Conservation (phyloP, 257 asterid species). For the Solanum commersonii region DNA sequence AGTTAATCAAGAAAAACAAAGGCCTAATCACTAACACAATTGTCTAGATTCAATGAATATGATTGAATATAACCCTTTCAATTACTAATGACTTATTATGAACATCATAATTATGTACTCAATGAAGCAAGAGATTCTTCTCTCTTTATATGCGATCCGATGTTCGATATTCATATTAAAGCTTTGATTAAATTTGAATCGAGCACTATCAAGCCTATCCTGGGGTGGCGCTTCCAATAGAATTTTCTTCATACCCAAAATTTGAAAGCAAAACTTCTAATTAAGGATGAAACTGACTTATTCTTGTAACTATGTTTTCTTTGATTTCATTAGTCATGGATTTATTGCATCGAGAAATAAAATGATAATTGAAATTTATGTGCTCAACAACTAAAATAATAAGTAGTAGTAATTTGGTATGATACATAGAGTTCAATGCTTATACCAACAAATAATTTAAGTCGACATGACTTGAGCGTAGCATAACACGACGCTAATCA, state of each 20-base stretch:
- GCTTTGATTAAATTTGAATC: too few relatives aligned
- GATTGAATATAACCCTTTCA: background rate
- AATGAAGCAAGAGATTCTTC: background rate
- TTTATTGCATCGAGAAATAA: background rate
- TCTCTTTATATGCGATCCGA: background rate
- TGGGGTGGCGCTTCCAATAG: background rate
- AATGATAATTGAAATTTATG: background rate
- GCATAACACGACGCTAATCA: background rate
- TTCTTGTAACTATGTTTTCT: background rate
- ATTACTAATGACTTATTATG: background rate
- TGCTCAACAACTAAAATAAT: background rate
- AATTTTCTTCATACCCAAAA: background rate
- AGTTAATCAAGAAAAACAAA: background rate
- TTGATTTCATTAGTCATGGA: background rate
- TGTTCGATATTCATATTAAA: too few relatives aligned
- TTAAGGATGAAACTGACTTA: background rate
- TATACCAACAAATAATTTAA: background rate
- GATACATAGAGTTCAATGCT: background rate
- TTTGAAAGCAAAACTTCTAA: too few relatives aligned
- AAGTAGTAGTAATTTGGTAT: background rate
- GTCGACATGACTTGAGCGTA: background rate
- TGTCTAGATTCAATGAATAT: background rate
- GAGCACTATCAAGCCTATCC: rapidly evolving
- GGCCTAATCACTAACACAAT: background rate
- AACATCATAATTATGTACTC: background rate